Evolutionary conservation across 1,284 basidiomycete genomes (phyloP).

Genomic region (Sporisorium exsertum): DNA sequence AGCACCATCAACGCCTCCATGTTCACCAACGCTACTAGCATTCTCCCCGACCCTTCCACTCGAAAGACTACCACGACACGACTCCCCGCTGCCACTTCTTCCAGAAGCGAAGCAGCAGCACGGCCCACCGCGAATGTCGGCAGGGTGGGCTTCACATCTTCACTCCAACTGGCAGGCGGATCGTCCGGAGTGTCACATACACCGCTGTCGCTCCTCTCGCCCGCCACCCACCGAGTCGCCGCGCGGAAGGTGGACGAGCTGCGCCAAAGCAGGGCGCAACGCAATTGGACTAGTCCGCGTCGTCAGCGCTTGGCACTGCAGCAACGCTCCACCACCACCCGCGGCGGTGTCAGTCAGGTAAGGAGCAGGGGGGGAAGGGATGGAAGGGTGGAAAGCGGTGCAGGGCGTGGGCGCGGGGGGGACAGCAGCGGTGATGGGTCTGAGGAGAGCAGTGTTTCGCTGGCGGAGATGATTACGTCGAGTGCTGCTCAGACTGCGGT

Average conservation of each 20-base stretch:
- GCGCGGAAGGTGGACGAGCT: slow-evolving; percentile 32
- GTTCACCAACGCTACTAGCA: slow-evolving; percentile 25
- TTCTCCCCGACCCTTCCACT: slow-evolving; percentile 7
- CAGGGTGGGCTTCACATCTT: slow-evolving; percentile 1
- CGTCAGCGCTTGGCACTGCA: slow-evolving; percentile 1
- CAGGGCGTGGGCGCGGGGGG: background rate
- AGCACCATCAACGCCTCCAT: slow-evolving; percentile 28
- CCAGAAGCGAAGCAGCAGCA: background rate
- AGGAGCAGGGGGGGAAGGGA: background rate
- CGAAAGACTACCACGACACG: background rate
- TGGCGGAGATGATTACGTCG: background rate
- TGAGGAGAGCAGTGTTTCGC: background rate
- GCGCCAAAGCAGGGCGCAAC: slow-evolving; percentile 13
- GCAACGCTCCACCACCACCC: no score
- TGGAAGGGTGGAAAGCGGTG: background rate
- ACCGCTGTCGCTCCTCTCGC: slow-evolving; percentile 40
- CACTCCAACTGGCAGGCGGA: slow-evolving; percentile 25
- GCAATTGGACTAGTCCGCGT: slow-evolving; percentile 37
- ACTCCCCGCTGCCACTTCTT: background rate
- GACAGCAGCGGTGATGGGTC: background rate
- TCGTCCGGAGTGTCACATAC: slow-evolving; percentile 40
- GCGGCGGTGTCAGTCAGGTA: no score
- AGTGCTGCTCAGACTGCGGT: background rate
- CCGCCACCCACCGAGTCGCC: slow-evolving; percentile 30
- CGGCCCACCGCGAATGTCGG: background rate